phyloP scores from a whole-genome alignment of 1,284 basidiomycete genomes.

The Cutaneotrichosporon cutaneum region DNA sequence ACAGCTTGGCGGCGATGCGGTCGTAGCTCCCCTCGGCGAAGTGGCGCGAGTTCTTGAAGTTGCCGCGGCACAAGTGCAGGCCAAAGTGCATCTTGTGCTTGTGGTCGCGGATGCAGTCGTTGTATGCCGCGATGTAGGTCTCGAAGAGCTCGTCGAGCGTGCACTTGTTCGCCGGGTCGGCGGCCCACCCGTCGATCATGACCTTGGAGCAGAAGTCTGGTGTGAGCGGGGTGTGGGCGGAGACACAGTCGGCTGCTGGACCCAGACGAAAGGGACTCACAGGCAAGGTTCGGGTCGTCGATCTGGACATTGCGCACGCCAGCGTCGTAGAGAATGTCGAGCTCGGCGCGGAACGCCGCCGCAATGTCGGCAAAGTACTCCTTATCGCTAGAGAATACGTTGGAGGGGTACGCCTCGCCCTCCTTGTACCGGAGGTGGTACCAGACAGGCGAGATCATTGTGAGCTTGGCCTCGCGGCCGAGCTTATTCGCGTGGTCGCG shows the following conservation, averaged over 20 bases:
- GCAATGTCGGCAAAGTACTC: constrained; percentile 61
- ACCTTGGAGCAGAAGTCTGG: constrained; percentile 35
- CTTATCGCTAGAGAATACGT: constrained; percentile 33
- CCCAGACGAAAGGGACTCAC: constrained; percentile 25
- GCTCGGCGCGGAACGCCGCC: constrained; percentile 67
- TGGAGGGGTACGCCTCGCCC: constrained; percentile 29
- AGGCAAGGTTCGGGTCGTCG: constrained; percentile 60
- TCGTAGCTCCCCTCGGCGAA: constrained; percentile 73
- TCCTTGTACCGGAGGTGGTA: constrained; percentile 61
- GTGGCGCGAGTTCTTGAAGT: constrained; percentile 68
- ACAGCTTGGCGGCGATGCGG: constrained; percentile 67
- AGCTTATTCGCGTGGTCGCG: constrained; percentile 21
- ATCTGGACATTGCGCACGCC: constrained; percentile 72
- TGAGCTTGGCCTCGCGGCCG: constrained; percentile 62
- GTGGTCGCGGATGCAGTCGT: constrained; percentile 62
- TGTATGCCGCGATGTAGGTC: constrained; percentile 69
- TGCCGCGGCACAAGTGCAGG: constrained; percentile 72
- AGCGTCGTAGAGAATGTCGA: constrained; percentile 66
- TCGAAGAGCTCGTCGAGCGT: constrained; percentile 66
- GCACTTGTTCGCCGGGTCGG: constrained; percentile 62
- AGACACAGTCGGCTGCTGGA: too few relatives aligned
- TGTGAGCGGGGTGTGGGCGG: constrained; percentile 7
- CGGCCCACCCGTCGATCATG: constrained; percentile 50
- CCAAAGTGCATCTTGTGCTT: constrained; percentile 67
- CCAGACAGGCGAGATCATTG: constrained; percentile 72